These are phyloP conservation scores for Elsinoe necatrix DNA, from an alignment of 2,329 filamentous ascomycete species.

Conservation along the genomic window DNA sequence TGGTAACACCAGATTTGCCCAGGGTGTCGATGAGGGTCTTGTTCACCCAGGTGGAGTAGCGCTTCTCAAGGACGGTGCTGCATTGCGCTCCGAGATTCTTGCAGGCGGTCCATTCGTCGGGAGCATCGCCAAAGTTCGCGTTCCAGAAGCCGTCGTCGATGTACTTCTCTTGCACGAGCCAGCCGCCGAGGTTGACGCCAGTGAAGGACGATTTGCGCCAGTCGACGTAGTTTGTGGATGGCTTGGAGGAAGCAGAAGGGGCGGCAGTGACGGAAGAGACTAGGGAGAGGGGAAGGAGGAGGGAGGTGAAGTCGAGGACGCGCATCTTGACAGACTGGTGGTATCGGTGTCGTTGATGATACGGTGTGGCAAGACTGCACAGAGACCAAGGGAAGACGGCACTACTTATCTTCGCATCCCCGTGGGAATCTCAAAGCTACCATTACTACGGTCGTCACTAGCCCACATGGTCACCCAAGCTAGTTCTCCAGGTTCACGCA, in stretches of 20 bases:
- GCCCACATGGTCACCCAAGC: neutral
- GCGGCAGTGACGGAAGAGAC: neutral
- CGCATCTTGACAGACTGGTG: neutral
- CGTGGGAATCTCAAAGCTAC: neutral
- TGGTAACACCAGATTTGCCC: slow-evolving; percentile 15
- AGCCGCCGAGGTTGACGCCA: slow-evolving; percentile 32
- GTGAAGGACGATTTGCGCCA: slow-evolving; percentile 19
- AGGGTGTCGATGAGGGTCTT: slow-evolving; percentile 16
- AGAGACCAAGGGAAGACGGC: neutral
- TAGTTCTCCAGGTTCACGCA: neutral
- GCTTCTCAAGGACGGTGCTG: slow-evolving; percentile 23
- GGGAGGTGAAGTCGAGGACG: slow-evolving; percentile 5
- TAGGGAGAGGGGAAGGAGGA: slow-evolving; percentile 3
- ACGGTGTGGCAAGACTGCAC: neutral
- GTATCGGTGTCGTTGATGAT: neutral
- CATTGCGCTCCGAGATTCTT: slow-evolving; percentile 22
- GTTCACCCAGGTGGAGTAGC: slow-evolving; percentile 26
- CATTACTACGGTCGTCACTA: neutral
- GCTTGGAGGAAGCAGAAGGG: neutral
- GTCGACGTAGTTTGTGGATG: slow-evolving; percentile 6
- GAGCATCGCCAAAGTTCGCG: slow-evolving; percentile 24
- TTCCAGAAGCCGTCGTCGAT: slow-evolving; percentile 31
- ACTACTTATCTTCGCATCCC: slow-evolving; percentile 3
- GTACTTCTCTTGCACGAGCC: slow-evolving; percentile 32
- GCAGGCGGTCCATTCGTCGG: slow-evolving; percentile 35